A percentile compares a stretch with the other conserved stretches of the same genome.
phyloP scores from a whole-genome alignment of 371 early-diverging fungal species.

The Mucor mucedo region DNA sequence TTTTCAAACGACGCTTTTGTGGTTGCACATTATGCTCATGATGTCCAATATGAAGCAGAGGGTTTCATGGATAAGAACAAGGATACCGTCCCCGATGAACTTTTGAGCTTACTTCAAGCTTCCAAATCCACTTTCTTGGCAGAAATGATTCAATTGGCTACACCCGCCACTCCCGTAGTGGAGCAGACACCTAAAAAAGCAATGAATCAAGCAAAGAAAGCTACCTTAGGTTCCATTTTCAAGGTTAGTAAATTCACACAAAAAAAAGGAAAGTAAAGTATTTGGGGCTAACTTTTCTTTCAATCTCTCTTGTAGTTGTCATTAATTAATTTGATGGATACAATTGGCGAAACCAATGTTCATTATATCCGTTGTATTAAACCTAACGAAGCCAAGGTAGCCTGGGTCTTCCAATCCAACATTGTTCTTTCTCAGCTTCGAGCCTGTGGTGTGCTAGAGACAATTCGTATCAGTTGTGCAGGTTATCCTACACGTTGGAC shows the following conservation, averaged over 20 bases:
- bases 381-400: constrained; percentile 91
- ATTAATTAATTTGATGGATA: constrained; percentile 91
- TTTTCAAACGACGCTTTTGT: constrained; percentile 84
- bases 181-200: constrained; percentile 43
- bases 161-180: constrained; percentile 22
- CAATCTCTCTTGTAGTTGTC: constrained; percentile 52
- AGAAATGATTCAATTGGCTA: constrained; percentile 19
- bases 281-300: not conserved
- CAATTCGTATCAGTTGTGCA: constrained; percentile 97
- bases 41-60: constrained; percentile 89
- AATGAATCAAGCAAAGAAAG: constrained; percentile 68
- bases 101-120: constrained; percentile 70
- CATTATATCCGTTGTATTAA: constrained; percentile 99
- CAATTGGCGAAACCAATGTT: constrained; percentile 89
- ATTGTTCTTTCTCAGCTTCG: constrained; percentile 95
- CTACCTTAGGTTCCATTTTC: constrained; percentile 90
- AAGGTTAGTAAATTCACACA: constrained; percentile 36
- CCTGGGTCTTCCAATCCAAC: constrained; percentile 89
- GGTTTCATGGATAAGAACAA: constrained; percentile 99
- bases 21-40: constrained; percentile 91
- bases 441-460: constrained; percentile 99
- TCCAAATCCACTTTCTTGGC: constrained; percentile 73
- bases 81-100: constrained; percentile 96
- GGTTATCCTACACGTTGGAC: constrained; percentile 97
- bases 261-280: no score